A percentile compares a stretch with the other conserved stretches of the same genome.
These are phyloP conservation scores for Vaccinium corymbosum DNA, from an alignment of 148 eudicot genomes.

Conservation along the genomic window DNA sequence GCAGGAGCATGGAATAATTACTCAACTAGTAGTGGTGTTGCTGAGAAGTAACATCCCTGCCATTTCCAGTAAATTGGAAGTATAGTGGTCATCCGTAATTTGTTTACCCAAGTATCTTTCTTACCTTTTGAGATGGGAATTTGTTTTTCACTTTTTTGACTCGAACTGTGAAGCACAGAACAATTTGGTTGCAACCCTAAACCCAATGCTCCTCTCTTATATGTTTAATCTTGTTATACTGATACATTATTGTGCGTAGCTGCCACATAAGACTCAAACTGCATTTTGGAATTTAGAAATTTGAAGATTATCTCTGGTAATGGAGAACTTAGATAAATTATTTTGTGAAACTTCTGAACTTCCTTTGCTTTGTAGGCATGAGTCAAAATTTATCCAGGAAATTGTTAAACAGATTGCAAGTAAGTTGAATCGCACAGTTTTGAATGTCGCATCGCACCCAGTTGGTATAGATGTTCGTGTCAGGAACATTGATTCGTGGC, in stretches of 20 bases:
- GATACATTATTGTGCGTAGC: not conserved
- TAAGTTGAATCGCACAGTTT: conserved; percentile 6
- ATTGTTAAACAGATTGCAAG: conserved; percentile 5
- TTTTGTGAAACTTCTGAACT: not conserved
- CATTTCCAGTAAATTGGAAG: not conserved
- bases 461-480: conserved; percentile 3
- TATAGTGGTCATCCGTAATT: not conserved
- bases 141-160: not conserved
- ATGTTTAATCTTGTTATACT: not conserved
- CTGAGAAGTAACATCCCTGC: not conserved
- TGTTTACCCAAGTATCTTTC: not conserved
- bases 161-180: not conserved
- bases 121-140: not conserved
- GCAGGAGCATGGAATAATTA: too few relatives aligned
- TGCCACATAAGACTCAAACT: not conserved
- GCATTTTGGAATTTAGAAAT: not conserved
- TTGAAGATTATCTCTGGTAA: not conserved
- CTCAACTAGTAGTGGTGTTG: too few relatives aligned
- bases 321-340: not conserved
- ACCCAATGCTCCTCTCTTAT: not conserved
- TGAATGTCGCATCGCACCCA: conserved; percentile 9
- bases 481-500: conserved; percentile 6
- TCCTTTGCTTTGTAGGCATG: conserved; percentile 8
- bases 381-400: conserved; percentile 10
- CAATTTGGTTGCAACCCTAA: not conserved